Evolutionary conservation across 192 early-diverging fungal species (phyloP), one percentile per base, ranked within the genome.

Genomic region (Coemansia sp.): DNA sequence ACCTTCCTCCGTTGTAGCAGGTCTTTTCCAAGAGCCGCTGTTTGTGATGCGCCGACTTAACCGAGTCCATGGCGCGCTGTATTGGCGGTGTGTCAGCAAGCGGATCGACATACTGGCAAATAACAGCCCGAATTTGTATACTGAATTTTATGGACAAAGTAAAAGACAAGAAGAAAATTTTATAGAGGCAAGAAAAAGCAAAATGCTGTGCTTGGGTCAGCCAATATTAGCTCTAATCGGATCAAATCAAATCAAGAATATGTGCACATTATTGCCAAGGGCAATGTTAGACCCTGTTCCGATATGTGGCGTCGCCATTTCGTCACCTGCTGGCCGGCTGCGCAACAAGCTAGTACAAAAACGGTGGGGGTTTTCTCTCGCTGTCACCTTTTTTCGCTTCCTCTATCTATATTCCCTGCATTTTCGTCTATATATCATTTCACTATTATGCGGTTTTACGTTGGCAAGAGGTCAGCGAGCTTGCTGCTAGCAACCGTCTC

Each of bases 21-120:
- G 54, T 10, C 31, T 16, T 33, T 16, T 31, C 14, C 17, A 17
- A 14, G 54, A 57, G 33, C 33, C 54, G 31, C 29, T 57, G 54
- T 16, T 57, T 57, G 54, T 57, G 54, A 57, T 17, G 14, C 42
- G 37, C 14, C 62, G 62, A 31, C 42, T 27, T 14, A 46, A 29
- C 62, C 29, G 40, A 45, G 41, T n/a, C 62, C 62, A 45, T 63
- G 40, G 62, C 3, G 42, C 62, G 9, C n/a, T 14, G 24, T 54
- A 40, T 13, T 27, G n/a, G 42, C 21, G 54, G 51, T 42, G 36
- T 59, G 53, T 40, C 66, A 67, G 41, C 24, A 67, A 42, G 21
- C 54, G 66, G 34, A 39, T 59, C 16, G 66, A 41, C 66, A 67
- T 67, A 37, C 40, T 51, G 16, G 4, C 4, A 67, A 29, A 9